phyloP scores from a whole-genome alignment of 75 land plant species.

The Selaginella tamariscina region DNA sequence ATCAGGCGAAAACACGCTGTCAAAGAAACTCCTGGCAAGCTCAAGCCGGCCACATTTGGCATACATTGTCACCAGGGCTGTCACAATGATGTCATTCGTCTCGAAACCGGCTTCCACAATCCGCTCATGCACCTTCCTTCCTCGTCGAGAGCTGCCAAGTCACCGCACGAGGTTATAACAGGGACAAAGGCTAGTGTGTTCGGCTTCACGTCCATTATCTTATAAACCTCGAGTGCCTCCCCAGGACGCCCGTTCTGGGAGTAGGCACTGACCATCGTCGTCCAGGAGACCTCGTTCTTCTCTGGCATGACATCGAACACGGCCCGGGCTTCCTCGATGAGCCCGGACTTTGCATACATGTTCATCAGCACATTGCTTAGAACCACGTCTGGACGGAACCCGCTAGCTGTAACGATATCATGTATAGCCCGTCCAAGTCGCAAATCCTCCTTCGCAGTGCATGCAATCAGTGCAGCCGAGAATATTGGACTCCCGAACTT shows the following conservation, averaged over 20 bases:
- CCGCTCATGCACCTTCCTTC: neutral
- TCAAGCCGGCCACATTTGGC: neutral
- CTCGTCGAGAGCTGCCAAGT: neutral
- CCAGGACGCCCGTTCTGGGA: neutral
- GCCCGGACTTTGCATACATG: neutral
- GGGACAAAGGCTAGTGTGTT: neutral
- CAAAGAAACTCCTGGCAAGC: neutral
- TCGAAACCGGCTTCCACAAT: neutral
- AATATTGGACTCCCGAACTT: neutral
- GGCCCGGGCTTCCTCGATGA: neutral
- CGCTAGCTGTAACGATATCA: neutral
- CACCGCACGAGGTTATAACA: neutral
- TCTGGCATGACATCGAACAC: neutral
- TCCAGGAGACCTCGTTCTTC: conserved; percentile 1
- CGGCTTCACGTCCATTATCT: neutral
- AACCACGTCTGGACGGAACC: neutral
- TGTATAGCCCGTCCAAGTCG: neutral
- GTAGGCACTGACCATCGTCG: neutral
- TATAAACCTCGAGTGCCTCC: neutral
- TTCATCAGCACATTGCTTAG: neutral
- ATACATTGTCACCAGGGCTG: neutral
- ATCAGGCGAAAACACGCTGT: conserved; percentile 1
- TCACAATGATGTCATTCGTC: neutral
- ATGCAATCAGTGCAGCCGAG: neutral
- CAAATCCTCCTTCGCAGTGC: neutral